Evolutionary conservation across 176 grass and related monocot species (phyloP).

Genomic region (Zizania latifolia): DNA sequence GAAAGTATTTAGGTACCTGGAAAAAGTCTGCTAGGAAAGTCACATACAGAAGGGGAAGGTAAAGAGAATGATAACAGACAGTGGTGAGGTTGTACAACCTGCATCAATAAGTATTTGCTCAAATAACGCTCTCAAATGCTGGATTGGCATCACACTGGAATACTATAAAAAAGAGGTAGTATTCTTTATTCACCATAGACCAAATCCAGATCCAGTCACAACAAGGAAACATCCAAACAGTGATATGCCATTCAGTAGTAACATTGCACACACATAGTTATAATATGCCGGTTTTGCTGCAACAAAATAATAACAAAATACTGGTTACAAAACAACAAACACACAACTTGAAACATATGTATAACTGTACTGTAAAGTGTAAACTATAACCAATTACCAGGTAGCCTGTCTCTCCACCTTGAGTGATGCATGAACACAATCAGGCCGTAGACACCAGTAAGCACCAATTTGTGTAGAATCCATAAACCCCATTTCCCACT

Average conservation of each 20-base stretch:
- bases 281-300: slow-evolving; percentile 97
- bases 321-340: slow-evolving; percentile 18
- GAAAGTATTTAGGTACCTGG: slow-evolving; percentile 75
- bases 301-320: slow-evolving; percentile 17
- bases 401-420: slow-evolving; percentile 89
- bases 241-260: slow-evolving; percentile 68
- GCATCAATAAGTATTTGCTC: neutral
- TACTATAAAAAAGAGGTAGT: neutral
- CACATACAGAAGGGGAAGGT: slow-evolving; percentile 86
- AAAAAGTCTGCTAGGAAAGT: slow-evolving; percentile 98
- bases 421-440: slow-evolving; percentile 96
- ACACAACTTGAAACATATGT: slow-evolving; percentile 8
- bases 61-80: slow-evolving; percentile 89
- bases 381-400: slow-evolving; percentile 49
- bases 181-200: slow-evolving; percentile 61
- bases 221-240: slow-evolving; percentile 78
- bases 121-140: slow-evolving; percentile 28
- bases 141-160: slow-evolving; percentile 16
- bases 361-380: neutral
- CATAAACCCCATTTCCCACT: slow-evolving; percentile 84
- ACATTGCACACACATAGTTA: slow-evolving; percentile 82
- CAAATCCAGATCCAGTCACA: slow-evolving; percentile 77
- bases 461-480: slow-evolving; percentile 83
- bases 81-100: slow-evolving; percentile 87
- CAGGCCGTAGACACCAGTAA: slow-evolving; percentile 77